A percentile compares a stretch with the other conserved stretches of the same genome.
phyloP scores from a whole-genome alignment of 2,329 filamentous ascomycete genomes.

The Monilinia polystroma region DNA sequence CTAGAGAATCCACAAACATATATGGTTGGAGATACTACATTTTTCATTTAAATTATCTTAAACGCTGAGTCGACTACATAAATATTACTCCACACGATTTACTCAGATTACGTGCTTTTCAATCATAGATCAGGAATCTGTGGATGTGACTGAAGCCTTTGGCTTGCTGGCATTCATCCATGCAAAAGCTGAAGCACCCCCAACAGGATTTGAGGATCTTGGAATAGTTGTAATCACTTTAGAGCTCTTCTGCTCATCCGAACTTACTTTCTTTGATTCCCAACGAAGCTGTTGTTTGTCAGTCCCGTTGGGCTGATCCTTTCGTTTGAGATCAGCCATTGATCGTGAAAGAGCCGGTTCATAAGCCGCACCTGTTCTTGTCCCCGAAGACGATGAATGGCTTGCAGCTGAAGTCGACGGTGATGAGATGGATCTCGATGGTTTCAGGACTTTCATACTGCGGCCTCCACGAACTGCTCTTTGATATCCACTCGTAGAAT shows the following conservation, averaged over 20 bases:
- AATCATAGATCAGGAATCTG: slow-evolving; percentile 19
- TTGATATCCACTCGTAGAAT: slow-evolving; percentile 57
- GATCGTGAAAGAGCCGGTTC: slow-evolving; percentile 48
- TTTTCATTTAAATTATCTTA: background rate
- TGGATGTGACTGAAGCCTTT: slow-evolving; percentile 28
- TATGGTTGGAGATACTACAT: background rate
- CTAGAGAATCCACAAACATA: background rate
- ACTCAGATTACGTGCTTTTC: background rate
- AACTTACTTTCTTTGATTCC: slow-evolving; percentile 53
- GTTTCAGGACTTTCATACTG: slow-evolving; percentile 88
- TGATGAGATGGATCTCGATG: slow-evolving; percentile 63
- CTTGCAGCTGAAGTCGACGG: slow-evolving; percentile 44
- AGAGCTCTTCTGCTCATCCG: slow-evolving; percentile 39
- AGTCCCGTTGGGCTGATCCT: slow-evolving; percentile 48
- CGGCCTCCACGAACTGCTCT: slow-evolving; percentile 64
- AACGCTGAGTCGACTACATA: background rate
- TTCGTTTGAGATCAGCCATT: slow-evolving; percentile 55
- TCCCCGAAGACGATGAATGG: slow-evolving; percentile 42
- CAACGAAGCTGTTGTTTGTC: slow-evolving; percentile 44
- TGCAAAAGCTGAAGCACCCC: slow-evolving; percentile 88
- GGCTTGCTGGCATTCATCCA: slow-evolving; percentile 68
- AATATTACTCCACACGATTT: slow-evolving; percentile 5
- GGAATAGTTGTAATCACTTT: slow-evolving; percentile 42
- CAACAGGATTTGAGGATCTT: slow-evolving; percentile 75
- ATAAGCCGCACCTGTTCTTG: slow-evolving; percentile 52